phyloP scores from a whole-genome alignment of 1,284 basidiomycete species.

The Ceratobasidium sp. region DNA sequence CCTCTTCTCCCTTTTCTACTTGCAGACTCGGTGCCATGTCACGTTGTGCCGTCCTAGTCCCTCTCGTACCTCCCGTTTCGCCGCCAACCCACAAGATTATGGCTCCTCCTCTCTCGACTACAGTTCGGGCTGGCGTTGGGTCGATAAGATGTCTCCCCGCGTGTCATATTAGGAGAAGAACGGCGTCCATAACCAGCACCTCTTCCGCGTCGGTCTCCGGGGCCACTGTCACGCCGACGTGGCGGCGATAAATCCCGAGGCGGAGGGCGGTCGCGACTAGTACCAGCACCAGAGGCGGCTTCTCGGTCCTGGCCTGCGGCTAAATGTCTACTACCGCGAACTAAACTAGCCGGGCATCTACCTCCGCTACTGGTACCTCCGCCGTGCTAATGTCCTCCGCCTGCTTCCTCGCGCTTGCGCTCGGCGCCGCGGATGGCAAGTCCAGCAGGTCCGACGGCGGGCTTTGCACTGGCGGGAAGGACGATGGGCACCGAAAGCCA shows the following conservation, averaged over 20 bases:
- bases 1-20: too few species aligned
- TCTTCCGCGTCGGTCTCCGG: neutral
- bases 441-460: slow-evolving; percentile 19
- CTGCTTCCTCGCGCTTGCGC: slow-evolving; percentile 30
- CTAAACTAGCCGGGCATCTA: slow-evolving; percentile 42
- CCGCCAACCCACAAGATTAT: slow-evolving; percentile 27
- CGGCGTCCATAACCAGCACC: slow-evolving; percentile 29
- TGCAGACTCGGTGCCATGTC: too few species aligned
- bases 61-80: slow-evolving; percentile 37
- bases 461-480: slow-evolving; percentile 61
- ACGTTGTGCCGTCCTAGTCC: neutral
- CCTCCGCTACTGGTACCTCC: slow-evolving; percentile 30
- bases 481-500: slow-evolving; percentile 77
- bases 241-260: slow-evolving; percentile 27
- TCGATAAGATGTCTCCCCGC: slow-evolving; percentile 33
- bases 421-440: slow-evolving; percentile 37
- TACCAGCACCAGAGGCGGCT: neutral
- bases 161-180: slow-evolving; percentile 40
- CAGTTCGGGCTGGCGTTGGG: slow-evolving; percentile 22
- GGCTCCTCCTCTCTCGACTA: slow-evolving; percentile 39
- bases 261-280: slow-evolving; percentile 10
- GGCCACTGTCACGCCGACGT: slow-evolving; percentile 10
- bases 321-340: slow-evolving; percentile 32
- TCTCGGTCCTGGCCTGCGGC: slow-evolving; percentile 34
- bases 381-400: slow-evolving; percentile 47